Percentiles rank a stretch among this genome's conserved stretches.
phyloP scores from a whole-genome alignment of 139 green algal species.

The Ettlia oleoabundans region DNA sequence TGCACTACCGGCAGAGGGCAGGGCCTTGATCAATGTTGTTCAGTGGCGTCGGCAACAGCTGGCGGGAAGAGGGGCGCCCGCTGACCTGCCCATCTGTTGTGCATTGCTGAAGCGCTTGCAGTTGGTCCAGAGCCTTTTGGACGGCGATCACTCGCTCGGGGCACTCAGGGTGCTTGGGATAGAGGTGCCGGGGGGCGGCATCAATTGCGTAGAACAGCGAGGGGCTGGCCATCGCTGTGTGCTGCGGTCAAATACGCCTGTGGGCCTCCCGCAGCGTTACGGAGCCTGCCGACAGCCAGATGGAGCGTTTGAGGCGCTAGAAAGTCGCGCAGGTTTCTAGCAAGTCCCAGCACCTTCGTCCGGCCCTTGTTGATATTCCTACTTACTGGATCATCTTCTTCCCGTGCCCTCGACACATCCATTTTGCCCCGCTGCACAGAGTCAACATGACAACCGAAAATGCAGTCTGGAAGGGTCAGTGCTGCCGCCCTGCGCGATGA shows the following conservation, averaged over 20 bases:
- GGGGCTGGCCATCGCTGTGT: too few species aligned
- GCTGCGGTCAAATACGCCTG: too few species aligned
- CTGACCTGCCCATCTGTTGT: not conserved
- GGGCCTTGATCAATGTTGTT: too few species aligned
- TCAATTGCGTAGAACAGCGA: not conserved
- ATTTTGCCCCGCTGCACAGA: not conserved
- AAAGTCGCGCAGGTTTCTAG: not conserved
- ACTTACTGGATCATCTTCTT: not conserved
- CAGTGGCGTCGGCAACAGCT: not conserved
- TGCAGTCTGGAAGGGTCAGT: not conserved
- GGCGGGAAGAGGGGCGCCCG: too few species aligned
- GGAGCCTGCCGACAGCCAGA: too few species aligned
- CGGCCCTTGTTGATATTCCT: not conserved
- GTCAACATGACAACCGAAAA: not conserved
- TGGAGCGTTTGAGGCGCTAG: too few species aligned
- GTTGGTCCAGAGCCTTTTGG: not conserved
- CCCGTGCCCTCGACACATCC: not conserved
- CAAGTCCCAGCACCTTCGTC: not conserved
- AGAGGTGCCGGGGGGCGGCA: constrained; percentile 17
- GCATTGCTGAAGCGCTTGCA: too few species aligned
- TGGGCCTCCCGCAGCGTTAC: too few species aligned
- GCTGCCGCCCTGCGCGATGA: too few species aligned
- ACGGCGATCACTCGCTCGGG: constrained; percentile 20
- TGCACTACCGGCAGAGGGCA: too few species aligned
- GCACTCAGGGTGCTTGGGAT: constrained; percentile 32